These are phyloP conservation scores for Saitozyma sp. DNA, from an alignment of 768 basidiomycete species.

Conservation along the genomic window DNA sequence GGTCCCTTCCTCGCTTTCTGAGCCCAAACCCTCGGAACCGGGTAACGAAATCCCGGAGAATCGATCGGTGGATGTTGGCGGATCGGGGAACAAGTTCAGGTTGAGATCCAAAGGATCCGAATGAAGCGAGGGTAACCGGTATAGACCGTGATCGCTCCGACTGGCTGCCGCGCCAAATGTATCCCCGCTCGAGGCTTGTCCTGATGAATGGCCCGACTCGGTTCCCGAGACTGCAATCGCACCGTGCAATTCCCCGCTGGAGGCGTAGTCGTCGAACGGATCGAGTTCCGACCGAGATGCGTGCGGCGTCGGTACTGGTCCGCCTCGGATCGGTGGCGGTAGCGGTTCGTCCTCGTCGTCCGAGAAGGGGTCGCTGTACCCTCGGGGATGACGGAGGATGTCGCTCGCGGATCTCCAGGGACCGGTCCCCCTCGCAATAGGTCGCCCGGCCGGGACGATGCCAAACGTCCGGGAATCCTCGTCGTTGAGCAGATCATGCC, in stretches of 20 bases:
- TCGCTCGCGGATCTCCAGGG: conserved; percentile 29
- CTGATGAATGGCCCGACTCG: conserved; percentile 3
- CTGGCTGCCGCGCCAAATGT: background rate
- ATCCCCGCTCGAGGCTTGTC: conserved; percentile 4
- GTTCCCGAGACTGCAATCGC: background rate
- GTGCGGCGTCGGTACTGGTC: conserved; percentile 36
- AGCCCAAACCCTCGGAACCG: conserved; percentile 5
- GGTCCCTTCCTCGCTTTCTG: conserved; percentile 35
- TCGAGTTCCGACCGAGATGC: conserved; percentile 45
- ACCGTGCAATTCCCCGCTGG: background rate
- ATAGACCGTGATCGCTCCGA: conserved; percentile 28
- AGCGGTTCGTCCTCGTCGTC: conserved; percentile 35
- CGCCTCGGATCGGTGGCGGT: conserved; percentile 41
- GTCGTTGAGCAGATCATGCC: conserved; percentile 48
- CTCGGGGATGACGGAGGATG: conserved; percentile 11
- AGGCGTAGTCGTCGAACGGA: conserved; percentile 53
- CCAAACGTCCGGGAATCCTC: conserved; percentile 41
- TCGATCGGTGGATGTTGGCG: background rate
- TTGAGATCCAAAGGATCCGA: conserved; percentile 63
- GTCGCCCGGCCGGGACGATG: background rate
- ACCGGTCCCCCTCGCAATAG: conserved; percentile 4
- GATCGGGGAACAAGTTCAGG: conserved; percentile 34
- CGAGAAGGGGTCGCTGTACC: conserved; percentile 14
- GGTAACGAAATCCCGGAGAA: conserved; percentile 1
- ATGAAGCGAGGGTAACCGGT: conserved; percentile 55